Base-by-base conservation (phyloP, 208 protist genomes). In the Trypanosoma boissoni region DNA sequence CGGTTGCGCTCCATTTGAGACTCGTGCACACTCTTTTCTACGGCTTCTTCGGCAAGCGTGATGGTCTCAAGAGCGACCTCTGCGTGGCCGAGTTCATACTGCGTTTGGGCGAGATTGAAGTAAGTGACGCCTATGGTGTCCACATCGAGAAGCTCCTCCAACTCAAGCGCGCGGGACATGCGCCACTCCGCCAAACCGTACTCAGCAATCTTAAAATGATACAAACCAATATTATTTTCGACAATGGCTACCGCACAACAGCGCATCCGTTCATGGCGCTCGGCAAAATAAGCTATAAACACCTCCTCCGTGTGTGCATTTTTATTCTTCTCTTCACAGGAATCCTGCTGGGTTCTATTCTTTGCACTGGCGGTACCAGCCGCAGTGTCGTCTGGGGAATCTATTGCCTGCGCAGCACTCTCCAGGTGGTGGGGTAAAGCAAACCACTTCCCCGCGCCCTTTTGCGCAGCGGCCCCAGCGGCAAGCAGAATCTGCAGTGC, bases 151-250 rank as follows among this genome's bases (percentile, higher is more conserved):
- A 69, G 36, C 53, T 84, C 77, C 57, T 93, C 86, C 18, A 90
- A 32, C 32, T 68, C 52, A 29, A 86, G 70, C 10, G 83, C 70
- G 18, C 67, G 62, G 5, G 37, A 32, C 3, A 94, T 64, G 24
- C 75, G 80, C 18, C 68, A 52, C n/a, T 26, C 60, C 3, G 87
- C 83, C 20, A 86, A 54, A 20, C 68, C 67, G 61, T 89, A 91
- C 69, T 94, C 83, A 7, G 61, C 68, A 20, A 94, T 71, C 41
- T 86, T 76, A 53, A 85, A 91, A 58, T 94, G 87, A 51, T 94
- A 94, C 6, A 94, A 64, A 6, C 87, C 87, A 58, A 86, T 64
- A 69, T 94, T 94, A 72, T 94, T 89, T 21, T 80, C 70, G 14
- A 86, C 56, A 24, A 74, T 58, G 23, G 79, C 82, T 10, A 64